Evolutionary conservation across 371 early-diverging fungal species (phyloP).

Genomic region (Saksenaea vasiformis): DNA sequence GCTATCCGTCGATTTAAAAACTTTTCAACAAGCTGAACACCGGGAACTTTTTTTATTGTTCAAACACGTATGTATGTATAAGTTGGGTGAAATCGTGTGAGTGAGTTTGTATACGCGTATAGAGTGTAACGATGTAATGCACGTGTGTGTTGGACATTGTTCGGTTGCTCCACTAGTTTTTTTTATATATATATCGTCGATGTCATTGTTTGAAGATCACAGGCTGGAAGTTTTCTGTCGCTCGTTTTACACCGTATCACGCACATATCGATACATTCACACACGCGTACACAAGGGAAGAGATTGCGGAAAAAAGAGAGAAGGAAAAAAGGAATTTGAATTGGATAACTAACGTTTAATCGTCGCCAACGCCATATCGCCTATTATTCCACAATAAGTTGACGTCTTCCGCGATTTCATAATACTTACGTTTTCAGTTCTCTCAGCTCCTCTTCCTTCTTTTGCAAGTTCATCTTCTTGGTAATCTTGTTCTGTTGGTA

Average conservation of each 20-base stretch:
- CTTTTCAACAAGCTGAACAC: background rate
- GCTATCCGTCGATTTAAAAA: background rate
- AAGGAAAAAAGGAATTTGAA: background rate
- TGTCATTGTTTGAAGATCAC: no score
- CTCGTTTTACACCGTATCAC: no score
- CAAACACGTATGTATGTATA: background rate
- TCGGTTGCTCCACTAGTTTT: background rate
- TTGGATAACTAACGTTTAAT: slow-evolving; percentile 12
- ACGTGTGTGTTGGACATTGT: background rate
- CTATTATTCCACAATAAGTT: slow-evolving; percentile 18
- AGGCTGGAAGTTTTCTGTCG: background rate
- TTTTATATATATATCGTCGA: background rate
- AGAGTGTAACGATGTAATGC: background rate
- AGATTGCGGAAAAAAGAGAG: background rate
- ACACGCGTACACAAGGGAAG: no score
- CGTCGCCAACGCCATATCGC: slow-evolving; percentile 47
- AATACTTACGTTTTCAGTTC: slow-evolving; percentile 74
- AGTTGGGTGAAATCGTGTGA: background rate
- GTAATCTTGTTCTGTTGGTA: slow-evolving; percentile 83
- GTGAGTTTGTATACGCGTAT: background rate
- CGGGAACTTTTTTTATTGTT: slow-evolving; percentile 5
- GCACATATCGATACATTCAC: no score
- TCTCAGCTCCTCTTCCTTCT: slow-evolving; percentile 83
- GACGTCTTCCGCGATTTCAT: background rate
- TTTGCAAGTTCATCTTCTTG: slow-evolving; percentile 81